These are phyloP conservation scores for Solanum clarkiae DNA, from an alignment of 257 asterid species.

Conservation along the genomic window DNA sequence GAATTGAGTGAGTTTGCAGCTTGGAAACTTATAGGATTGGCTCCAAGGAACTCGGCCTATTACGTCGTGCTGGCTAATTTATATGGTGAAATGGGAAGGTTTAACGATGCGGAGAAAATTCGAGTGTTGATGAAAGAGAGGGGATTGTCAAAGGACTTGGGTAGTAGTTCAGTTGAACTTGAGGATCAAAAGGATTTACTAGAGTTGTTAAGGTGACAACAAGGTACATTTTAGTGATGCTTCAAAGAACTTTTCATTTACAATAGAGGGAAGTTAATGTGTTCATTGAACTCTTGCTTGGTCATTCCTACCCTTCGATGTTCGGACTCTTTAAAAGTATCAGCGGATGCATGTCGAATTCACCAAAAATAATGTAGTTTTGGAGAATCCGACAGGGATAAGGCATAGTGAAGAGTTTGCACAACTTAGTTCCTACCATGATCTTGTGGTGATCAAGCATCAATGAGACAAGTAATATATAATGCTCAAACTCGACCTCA, in stretches of 20 bases:
- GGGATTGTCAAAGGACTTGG: conserved; percentile 42
- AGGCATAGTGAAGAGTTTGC: no score
- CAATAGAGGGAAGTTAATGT: not conserved
- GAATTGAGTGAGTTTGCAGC: conserved; percentile 57
- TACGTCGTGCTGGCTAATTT: conserved; percentile 42
- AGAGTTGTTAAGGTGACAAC: conserved; percentile 7
- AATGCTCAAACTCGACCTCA: no score
- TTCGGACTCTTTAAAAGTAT: no score
- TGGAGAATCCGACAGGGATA: no score
- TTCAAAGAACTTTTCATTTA: not conserved
- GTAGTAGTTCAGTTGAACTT: conserved; percentile 35
- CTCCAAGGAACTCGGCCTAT: conserved; percentile 34
- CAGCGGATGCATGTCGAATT: no score
- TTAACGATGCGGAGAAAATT: conserved; percentile 43
- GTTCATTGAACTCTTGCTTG: not conserved
- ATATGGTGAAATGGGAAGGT: conserved; percentile 51
- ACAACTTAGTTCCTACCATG: not conserved
- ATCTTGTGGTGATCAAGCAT: not conserved
- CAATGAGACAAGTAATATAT: not conserved
- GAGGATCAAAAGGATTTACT: conserved; percentile 3
- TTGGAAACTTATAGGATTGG: conserved; percentile 53
- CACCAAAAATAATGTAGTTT: no score
- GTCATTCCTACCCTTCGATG: not conserved
- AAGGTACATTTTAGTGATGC: not conserved
- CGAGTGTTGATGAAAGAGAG: conserved; percentile 35